Base-by-base conservation (phyloP, 2,329 filamentous ascomycete species). In the Rhynchosporium secalis region DNA sequence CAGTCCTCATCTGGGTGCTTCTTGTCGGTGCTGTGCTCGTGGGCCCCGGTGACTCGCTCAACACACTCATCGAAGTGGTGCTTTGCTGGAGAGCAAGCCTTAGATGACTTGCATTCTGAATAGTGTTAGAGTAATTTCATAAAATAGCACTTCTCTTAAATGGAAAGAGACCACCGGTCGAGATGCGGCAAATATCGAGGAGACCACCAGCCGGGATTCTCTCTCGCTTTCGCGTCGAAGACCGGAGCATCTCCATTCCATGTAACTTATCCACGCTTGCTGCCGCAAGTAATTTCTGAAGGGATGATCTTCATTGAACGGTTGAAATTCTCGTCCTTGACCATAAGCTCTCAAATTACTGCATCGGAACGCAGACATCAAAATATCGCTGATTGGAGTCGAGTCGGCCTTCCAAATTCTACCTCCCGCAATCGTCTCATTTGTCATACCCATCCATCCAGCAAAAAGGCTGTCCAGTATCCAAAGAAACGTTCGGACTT, bases 41-140 rank as follows among this genome's bases (percentile, higher is more conserved):
- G 73, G 69, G 79, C 76, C 64, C 75, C 75, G 65, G 87, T 91
- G 72, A 99, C 95, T 73, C 95, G 92, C 86, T 96, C 93, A 72
- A 94, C 92, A 78, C 95, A 99, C 81, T 97, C 92, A 70, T 98
- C 94, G 78, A 90, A 98, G 85, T 99, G 95, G 84, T 98, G 94
- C 87, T 98, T 99, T 75, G 86, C 85, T 64, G 89, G 88, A 66
- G 88, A 83, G 81, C 95, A 99, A 78, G 90, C 82, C 78, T 89
- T 84, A 69, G 92, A 92, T 78, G 94, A 86, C 79, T 86, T 86
- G 86, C 95, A 99, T 76, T 96, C 95, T 98, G 78, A 71, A 71
- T 43, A 57, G 46, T 26, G 40, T 69, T 64, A 72, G 60, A 41
- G 15, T 38, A 1, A 12, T 12, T n/a, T n/a, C 31, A 26, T 15